Percentiles rank a stretch among this genome's conserved stretches.
Evolutionary conservation across 345 rosid species (phyloP).

Genomic region (Acer saccharum): DNA sequence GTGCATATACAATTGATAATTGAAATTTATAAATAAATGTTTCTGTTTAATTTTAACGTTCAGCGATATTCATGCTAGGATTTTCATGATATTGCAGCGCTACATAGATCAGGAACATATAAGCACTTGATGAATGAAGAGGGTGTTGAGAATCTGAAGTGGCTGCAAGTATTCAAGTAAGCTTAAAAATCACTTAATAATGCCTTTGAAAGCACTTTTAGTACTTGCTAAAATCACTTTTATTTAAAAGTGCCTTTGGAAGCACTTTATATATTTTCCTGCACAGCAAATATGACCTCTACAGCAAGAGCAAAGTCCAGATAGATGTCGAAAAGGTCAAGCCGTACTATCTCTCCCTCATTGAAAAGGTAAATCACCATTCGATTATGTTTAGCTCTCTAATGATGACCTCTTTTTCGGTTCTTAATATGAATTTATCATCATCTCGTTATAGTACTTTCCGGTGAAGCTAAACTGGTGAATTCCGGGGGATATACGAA

Average conservation of each 20-base stretch:
- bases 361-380: conserved; percentile 32
- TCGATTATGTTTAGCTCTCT: neutral
- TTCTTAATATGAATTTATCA: neutral
- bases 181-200: neutral
- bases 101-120: conserved; percentile 49
- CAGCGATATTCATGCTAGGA: neutral
- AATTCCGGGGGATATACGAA: neutral
- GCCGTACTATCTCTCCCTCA: conserved; percentile 56
- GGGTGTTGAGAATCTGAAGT: conserved; percentile 50
- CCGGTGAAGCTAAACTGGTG: conserved; percentile 38
- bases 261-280: too few relatives aligned
- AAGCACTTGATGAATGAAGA: conserved; percentile 51
- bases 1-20: neutral
- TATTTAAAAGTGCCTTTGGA: neutral
- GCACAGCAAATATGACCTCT: conserved; percentile 62
- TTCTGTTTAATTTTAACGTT: neutral
- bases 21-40: neutral
- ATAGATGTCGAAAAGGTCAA: conserved; percentile 54
- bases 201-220: neutral
- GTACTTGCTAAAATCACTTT: neutral
- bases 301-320: conserved; percentile 60
- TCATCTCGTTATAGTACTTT: conserved; percentile 28
- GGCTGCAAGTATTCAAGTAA: conserved; percentile 55
- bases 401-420: neutral
- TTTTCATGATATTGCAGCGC: conserved; percentile 33